Conservation (phyloP, 176 grass and related monocot genomes). For the Triticum turgidum region DNA sequence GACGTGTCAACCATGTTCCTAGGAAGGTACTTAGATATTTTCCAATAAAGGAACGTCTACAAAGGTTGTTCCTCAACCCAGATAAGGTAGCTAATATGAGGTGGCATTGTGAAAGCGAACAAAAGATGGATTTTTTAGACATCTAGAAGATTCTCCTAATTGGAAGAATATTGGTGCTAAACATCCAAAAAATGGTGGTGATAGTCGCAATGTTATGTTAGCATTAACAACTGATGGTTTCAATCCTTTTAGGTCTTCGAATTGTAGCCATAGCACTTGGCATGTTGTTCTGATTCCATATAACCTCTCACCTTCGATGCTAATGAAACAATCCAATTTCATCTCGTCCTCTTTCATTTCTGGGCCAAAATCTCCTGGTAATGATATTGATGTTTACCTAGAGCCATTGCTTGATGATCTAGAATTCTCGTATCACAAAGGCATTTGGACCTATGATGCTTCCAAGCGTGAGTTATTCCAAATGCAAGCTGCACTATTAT, state of each 20-base stretch:
- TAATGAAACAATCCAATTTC: background rate
- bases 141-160: background rate
- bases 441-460: background rate
- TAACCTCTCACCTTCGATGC: background rate
- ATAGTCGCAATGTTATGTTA: background rate
- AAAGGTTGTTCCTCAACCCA: too few relatives aligned
- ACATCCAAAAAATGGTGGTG: background rate
- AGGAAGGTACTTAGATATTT: too few relatives aligned
- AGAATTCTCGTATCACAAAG: background rate
- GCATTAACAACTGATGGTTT: background rate
- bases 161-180: background rate
- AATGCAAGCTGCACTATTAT: background rate
- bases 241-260: background rate
- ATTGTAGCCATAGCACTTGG: background rate
- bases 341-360: too few relatives aligned
- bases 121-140: background rate
- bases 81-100: background rate
- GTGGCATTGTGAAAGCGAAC: background rate
- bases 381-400: too few relatives aligned
- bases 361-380: too few relatives aligned
- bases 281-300: background rate
- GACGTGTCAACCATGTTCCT: too few relatives aligned
- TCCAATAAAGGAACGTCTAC: too few relatives aligned
- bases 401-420: background rate
- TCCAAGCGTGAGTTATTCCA: background rate